Conservation (phyloP, 495 filamentous ascomycete genomes). For the Astrothelium macrocarpum region DNA sequence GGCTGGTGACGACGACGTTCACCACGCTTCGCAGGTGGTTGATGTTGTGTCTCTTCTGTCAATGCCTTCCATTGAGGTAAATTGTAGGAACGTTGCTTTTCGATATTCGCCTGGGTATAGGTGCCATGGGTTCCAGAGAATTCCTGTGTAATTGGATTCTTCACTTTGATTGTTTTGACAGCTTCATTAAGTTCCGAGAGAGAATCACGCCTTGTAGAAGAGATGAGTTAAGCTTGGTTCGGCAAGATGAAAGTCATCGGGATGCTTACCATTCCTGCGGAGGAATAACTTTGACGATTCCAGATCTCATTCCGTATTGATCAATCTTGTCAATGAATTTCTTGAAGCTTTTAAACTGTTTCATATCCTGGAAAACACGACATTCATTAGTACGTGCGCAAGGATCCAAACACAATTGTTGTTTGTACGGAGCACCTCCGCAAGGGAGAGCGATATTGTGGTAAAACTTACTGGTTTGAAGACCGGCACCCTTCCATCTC, state of each 20-base stretch:
- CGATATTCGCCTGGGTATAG: conserved; percentile 91
- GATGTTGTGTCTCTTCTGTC: conserved; percentile 86
- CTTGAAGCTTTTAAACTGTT: conserved; percentile 87
- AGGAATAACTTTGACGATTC: conserved; percentile 91
- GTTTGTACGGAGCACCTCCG: neutral
- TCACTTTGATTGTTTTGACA: conserved; percentile 84
- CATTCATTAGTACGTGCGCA: neutral
- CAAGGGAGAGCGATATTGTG: neutral
- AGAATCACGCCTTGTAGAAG: conserved; percentile 48
- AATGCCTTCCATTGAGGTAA: conserved; percentile 89
- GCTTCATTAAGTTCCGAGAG: conserved; percentile 70
- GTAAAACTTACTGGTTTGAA: conserved; percentile 71
- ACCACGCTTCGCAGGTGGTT: conserved; percentile 87
- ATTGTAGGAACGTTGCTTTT: conserved; percentile 92
- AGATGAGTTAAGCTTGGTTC: conserved; percentile 4
- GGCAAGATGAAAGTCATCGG: neutral
- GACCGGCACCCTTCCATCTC: conserved; percentile 76
- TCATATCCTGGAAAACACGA: conserved; percentile 53
- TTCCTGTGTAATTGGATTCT: conserved; percentile 95
- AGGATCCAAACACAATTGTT: neutral
- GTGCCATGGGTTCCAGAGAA: conserved; percentile 89
- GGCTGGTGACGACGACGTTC: conserved; percentile 74
- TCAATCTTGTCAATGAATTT: conserved; percentile 80
- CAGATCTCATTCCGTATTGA: conserved; percentile 91
- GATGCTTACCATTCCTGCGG: conserved; percentile 78